A percentile compares a stretch with the other conserved stretches of the same genome.
These are phyloP conservation scores for Malassezia slooffiae DNA, from an alignment of 1,284 basidiomycete species.

Conservation along the genomic window DNA sequence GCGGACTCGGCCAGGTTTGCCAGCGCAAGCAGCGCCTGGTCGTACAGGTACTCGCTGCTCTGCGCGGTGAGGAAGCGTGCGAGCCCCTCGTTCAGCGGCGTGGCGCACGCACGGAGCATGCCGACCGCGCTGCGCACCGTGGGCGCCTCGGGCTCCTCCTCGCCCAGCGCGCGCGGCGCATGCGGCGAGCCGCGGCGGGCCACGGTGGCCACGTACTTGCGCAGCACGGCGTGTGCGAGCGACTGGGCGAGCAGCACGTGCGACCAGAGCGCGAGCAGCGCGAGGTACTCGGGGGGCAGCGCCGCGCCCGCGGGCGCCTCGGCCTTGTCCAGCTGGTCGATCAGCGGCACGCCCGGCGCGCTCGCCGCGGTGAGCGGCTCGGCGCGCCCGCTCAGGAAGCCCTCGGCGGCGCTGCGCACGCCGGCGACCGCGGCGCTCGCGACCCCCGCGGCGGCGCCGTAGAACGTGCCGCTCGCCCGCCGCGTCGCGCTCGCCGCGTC, in stretches of 20 bases:
- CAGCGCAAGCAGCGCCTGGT: constrained; percentile 66
- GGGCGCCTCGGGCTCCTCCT: constrained; percentile 9
- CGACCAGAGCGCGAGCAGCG: constrained; percentile 78
- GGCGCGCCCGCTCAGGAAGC: constrained; percentile 12
- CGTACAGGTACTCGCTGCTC: constrained; percentile 73
- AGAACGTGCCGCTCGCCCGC: constrained; percentile 25
- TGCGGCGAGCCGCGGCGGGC: not conserved
- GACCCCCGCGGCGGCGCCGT: constrained; percentile 35
- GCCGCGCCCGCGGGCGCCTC: constrained; percentile 75
- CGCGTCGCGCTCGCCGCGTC: constrained; percentile 16
- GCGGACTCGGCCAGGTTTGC: constrained; percentile 76
- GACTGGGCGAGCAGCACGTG: constrained; percentile 78
- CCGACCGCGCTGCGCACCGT: constrained; percentile 58
- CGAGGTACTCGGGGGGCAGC: constrained; percentile 59
- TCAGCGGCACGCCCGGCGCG: constrained; percentile 32
- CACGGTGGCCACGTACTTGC: constrained; percentile 56
- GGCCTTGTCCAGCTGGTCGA: constrained; percentile 53
- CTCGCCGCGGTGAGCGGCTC: constrained; percentile 23
- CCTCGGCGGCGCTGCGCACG: constrained; percentile 16
- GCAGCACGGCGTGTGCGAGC: constrained; percentile 62
- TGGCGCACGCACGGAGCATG: constrained; percentile 79
- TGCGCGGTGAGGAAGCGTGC: constrained; percentile 81
- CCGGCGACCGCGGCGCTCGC: constrained; percentile 28
- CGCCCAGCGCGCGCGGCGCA: not conserved
- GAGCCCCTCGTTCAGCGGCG: constrained; percentile 73